Evolutionary conservation across 805 yeast genomes (phyloP).

Genomic region (Debaryomyces prosopidis): DNA sequence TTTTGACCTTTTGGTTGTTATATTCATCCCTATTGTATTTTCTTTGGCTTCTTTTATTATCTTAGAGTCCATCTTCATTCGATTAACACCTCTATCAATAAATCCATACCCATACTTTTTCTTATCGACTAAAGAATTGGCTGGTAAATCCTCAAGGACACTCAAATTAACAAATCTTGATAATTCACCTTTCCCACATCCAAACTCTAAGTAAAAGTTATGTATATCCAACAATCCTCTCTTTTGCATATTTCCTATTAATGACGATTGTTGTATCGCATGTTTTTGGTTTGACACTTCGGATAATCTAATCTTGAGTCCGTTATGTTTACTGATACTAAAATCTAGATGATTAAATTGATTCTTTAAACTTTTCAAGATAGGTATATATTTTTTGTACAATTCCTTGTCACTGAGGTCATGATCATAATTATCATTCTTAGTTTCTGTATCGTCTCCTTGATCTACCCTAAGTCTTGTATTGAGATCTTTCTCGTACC

Average conservation of each 20-base stretch:
- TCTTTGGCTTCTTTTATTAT: slow-evolving; percentile 54
- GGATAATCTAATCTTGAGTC: slow-evolving; percentile 40
- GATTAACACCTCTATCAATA: slow-evolving; percentile 73
- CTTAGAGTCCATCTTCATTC: slow-evolving; percentile 78
- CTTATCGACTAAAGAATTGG: background rate
- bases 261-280: slow-evolving; percentile 77
- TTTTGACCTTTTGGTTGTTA: slow-evolving; percentile 52
- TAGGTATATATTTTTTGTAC: slow-evolving; percentile 17
- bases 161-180: slow-evolving; percentile 58
- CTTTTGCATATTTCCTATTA: slow-evolving; percentile 64
- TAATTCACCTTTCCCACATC: slow-evolving; percentile 88
- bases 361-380: slow-evolving; percentile 10
- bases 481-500: slow-evolving; percentile 56
- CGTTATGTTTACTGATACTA: slow-evolving; percentile 23
- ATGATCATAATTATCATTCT: slow-evolving; percentile 10
- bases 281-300: slow-evolving; percentile 67
- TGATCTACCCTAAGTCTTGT: slow-evolving; percentile 7
- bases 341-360: slow-evolving; percentile 17
- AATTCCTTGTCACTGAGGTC: slow-evolving; percentile 16
- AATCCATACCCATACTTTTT: slow-evolving; percentile 49
- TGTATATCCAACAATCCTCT: slow-evolving; percentile 36
- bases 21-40: slow-evolving; percentile 12
- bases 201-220: slow-evolving; percentile 67
- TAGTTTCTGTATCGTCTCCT: slow-evolving; percentile 3
- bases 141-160: slow-evolving; percentile 21